Base-by-base conservation (phyloP, 768 basidiomycete species). In the Auricularia heimuer region DNA sequence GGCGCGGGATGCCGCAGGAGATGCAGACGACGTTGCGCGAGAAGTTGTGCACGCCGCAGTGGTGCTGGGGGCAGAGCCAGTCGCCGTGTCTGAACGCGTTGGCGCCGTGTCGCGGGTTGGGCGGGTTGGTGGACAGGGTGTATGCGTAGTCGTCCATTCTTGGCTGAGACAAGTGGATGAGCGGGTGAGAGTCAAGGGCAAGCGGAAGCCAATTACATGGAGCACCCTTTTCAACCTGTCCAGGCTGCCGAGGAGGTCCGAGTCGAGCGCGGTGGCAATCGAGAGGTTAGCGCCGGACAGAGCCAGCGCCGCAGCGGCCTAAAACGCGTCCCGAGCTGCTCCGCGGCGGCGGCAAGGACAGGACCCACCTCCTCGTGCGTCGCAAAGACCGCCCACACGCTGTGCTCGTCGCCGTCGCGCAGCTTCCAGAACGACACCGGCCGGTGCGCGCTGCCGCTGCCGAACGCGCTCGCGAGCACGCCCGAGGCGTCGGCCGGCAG, bases 21-120 rank as follows among this genome's bases (percentile, higher is more conserved):
- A 90, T 89, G 77, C 90, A 92, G 36, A 82, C 76, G 60, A 86
- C 70, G 74, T 92, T 92, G 66, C 90, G 89, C 67, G 89, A 87
- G 79, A 92, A 92, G 77, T 92, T 92, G 74, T 91, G 89, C 14
- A 88, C 89, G 70, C 84, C 86, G 73, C 90, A 92, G 60, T 81
- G 84, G 68, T 83, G 78, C 64, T 83, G 82, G 64, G 77, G 77
- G 72, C 90, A 89, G 87, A 89, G 87, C 88, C 88, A 89, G 71
- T 89, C 88, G 16, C 88, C 88, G 3, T 81, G 76, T 69, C 88
- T 79, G 73, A 89, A 89, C 69, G 78, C 83, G 2, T 82, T 83
- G 69, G 82, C 80, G 14, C 86, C 84, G 24, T 24, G 12, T 1
- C 56, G 24, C 24, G 56, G 56, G 71, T 88, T 89, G 12, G 88